A percentile compares a stretch with the other conserved stretches of the same genome.
Conservation (phyloP, 768 basidiomycete genomes). For the Leccinum sublutescens region DNA sequence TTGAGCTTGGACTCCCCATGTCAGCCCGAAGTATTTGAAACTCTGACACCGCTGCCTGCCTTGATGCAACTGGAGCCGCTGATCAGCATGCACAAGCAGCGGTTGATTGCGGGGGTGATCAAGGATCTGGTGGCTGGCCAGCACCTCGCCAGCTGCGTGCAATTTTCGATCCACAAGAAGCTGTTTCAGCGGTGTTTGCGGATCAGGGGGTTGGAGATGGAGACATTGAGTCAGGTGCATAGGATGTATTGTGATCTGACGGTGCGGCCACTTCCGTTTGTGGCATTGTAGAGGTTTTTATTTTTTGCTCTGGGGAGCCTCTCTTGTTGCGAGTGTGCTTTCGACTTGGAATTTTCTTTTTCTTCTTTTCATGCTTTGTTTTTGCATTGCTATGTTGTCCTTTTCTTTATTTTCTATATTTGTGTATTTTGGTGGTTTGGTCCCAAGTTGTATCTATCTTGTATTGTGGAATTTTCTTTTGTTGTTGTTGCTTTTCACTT, state of each 20-base stretch:
- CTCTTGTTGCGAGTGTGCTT: background rate
- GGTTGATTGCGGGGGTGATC: slow-evolving; percentile 76
- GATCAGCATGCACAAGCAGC: slow-evolving; percentile 88
- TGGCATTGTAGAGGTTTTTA: slow-evolving; percentile 16
- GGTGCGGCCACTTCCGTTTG: slow-evolving; percentile 17
- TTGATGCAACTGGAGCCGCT: slow-evolving; percentile 82
- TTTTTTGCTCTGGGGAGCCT: background rate
- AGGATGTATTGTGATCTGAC: slow-evolving; percentile 34
- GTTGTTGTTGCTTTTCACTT: too few relatives aligned
- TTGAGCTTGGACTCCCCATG: slow-evolving; percentile 66
- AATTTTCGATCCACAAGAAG: slow-evolving; percentile 70
- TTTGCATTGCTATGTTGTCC: background rate
- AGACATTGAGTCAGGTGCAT: slow-evolving; percentile 50
- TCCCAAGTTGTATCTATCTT: too few relatives aligned
- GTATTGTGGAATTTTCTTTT: too few relatives aligned
- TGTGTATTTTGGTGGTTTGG: too few relatives aligned
- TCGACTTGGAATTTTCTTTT: background rate
- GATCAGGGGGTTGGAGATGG: slow-evolving; percentile 61
- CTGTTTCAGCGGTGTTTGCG: slow-evolving; percentile 73
- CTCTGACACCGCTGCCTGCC: slow-evolving; percentile 66
- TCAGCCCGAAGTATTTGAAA: slow-evolving; percentile 76
- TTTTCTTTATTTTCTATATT: too few relatives aligned
- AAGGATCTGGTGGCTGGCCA: slow-evolving; percentile 80
- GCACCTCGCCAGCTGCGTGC: slow-evolving; percentile 72
- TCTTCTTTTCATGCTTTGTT: too few relatives aligned